Base-by-base conservation (phyloP, 1,284 basidiomycete genomes). In the Butyriboletus regius region DNA sequence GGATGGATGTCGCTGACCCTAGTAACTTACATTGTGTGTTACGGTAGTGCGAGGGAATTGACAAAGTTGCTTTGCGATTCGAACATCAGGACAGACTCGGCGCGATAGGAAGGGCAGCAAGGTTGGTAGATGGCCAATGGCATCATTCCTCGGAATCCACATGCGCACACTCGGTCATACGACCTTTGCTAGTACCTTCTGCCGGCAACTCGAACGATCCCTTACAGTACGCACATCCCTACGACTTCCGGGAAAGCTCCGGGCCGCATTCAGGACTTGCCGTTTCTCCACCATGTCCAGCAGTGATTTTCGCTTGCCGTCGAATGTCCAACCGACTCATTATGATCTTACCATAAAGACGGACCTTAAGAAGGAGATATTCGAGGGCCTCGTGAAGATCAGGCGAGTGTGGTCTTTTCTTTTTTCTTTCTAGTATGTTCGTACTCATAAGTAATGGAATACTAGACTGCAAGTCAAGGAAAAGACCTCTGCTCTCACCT, bases 301-400 rank as follows among this genome's bases (percentile, higher is more conserved):
- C 45, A 50, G 14, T 4, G 37, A 81, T 54, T 89, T 85, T 68
- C 82, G 90, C 57, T 79, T 95, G 44, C 90, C 90, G 12, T 78
- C 77, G 10, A 74, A 83, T 59, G 82, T 91, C 51, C 80, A 77
- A 58, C 85, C 91, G 18, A 77, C 71, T 24, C 90, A 94, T 69
- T 97, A 96, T 70, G 88, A 85, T 60, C 69, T 96, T 46, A 85
- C 82, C 43, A 74, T 95, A 69, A 85, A 79, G 66, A 94, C 93
- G 4, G 88, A 95, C 70, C 78, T 97, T 46, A 76, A 86, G 54
- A 76, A 77, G 22, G 74, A 81, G 46, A 77, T 70, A 18, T 97
- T 93, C 65, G 75, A 82, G 35, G 94, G 94, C 37, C 77, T 86
- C 50, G 88, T 85, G 29, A 81, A 83, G 59, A 81, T 92, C 61